Conservation (phyloP, 176 grass and related monocot species). For the Metroxylon sagu region DNA sequence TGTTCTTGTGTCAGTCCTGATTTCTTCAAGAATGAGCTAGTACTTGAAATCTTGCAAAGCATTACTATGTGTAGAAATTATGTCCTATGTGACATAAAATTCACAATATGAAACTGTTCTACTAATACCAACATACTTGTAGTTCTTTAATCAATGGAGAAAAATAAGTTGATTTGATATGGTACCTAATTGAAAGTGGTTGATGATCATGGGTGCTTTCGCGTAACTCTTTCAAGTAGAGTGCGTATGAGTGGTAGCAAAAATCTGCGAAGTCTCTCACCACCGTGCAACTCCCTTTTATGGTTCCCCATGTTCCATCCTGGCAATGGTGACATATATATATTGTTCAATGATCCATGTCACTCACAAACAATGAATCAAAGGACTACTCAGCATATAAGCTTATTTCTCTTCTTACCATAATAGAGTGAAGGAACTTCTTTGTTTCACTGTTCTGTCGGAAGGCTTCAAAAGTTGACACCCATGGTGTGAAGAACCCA, state of each 20-base stretch:
- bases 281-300: slow-evolving; percentile 89
- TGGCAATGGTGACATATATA: slow-evolving; percentile 19
- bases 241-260: slow-evolving; percentile 70
- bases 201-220: slow-evolving; percentile 38
- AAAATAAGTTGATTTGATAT: neutral
- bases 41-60: too few relatives aligned
- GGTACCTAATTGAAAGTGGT: slow-evolving; percentile 73
- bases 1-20: too few relatives aligned
- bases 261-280: slow-evolving; percentile 83
- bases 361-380: too few relatives aligned
- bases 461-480: slow-evolving; percentile 97
- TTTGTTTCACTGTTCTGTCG: slow-evolving; percentile 58
- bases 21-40: too few relatives aligned
- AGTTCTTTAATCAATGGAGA: too few relatives aligned
- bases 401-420: slow-evolving; percentile 38
- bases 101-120: too few relatives aligned
- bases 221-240: slow-evolving; percentile 63
- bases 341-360: neutral
- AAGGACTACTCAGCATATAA: too few relatives aligned
- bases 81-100: too few relatives aligned
- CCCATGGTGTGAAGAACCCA: slow-evolving; percentile 86
- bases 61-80: too few relatives aligned
- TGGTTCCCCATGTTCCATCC: slow-evolving; percentile 95
- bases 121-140: too few relatives aligned
- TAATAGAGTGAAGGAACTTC: slow-evolving; percentile 63